Evolutionary conservation across 2,329 filamentous ascomycete species (phyloP), one percentile per base, ranked within the genome.

Genomic region (Zymoseptoria crescenta): DNA sequence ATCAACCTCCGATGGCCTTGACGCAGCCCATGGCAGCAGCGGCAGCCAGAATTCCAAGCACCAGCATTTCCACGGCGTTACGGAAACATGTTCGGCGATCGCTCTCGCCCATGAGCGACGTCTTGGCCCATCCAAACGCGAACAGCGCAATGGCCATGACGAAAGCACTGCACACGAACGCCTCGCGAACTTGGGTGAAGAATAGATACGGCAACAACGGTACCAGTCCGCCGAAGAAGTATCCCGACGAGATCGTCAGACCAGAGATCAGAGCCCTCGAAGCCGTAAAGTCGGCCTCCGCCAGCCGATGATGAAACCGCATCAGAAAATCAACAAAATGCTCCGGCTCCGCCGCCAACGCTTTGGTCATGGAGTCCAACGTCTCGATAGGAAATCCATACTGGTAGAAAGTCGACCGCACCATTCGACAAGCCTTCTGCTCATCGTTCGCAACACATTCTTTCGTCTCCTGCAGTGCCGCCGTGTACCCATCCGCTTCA

Each of bases 131-230:
- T n/a, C 86, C 86, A 69, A 88, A 88, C 2, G 74, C 71, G 57
- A 87, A 80, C 50, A 88, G 71, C 1, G 84, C 81, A 7, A 84
- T 68, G 10, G 83, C 78, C 67, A 86, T 88, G 56, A 87, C 79
- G 4, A 70, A 78, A 27, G 87, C 78, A 24, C 83, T 86, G 60
- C 83, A 81, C 41, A 80, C 77, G 55, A 91, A 74, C 7, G 80
- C 81, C 16, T 82, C 76, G 27, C 75, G 68, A 4, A 76, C 62
- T 3, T 63, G 62, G 1, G 61, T 66, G 19, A 79, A 75, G 57
- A 87, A 77, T 64, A 89, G 85, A 74, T 90, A 90, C 0, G 87
- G 87, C 49, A 87, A 73, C 67, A 89, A 79, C 13, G 87, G 87
- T n/a, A 89, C 80, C 56, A 89, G 76, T 0, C 87, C 87, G 20